phyloP scores from a whole-genome alignment of 495 filamentous ascomycete genomes.

The Tuber umbilicatum region DNA sequence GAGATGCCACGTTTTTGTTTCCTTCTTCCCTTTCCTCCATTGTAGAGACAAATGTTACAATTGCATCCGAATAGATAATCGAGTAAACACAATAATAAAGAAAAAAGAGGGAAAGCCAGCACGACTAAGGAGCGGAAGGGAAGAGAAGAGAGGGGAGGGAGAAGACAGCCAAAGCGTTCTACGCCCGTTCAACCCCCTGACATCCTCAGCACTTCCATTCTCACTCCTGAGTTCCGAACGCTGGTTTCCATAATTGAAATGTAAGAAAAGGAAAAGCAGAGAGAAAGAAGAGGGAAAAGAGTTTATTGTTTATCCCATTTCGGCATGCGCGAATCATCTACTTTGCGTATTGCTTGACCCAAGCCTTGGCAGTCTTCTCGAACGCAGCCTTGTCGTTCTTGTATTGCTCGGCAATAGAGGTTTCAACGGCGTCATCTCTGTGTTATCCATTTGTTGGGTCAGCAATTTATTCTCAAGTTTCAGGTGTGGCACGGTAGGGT shows the following conservation, averaged over 20 bases:
- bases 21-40: background rate
- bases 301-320: background rate
- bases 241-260: background rate
- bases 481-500: background rate
- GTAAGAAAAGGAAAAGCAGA: background rate
- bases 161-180: background rate
- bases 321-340: slow-evolving; percentile 13
- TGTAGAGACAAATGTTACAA: background rate
- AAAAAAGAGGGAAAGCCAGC: background rate
- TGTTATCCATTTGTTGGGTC: background rate
- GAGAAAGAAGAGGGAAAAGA: background rate
- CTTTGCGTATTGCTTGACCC: slow-evolving; percentile 71
- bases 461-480: background rate
- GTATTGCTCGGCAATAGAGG: slow-evolving; percentile 77
- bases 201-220: background rate
- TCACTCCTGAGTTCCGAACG: background rate
- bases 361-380: slow-evolving; percentile 75
- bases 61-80: background rate
- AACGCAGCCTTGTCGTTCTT: slow-evolving; percentile 65
- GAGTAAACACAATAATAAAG: background rate
- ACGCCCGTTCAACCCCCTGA: background rate
- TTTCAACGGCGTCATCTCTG: slow-evolving; percentile 83
- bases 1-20: background rate
- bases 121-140: background rate
- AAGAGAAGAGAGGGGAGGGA: background rate